Evolutionary conservation across 2,329 filamentous ascomycete genomes (phyloP).

Genomic region (Sporothrix protearum): DNA sequence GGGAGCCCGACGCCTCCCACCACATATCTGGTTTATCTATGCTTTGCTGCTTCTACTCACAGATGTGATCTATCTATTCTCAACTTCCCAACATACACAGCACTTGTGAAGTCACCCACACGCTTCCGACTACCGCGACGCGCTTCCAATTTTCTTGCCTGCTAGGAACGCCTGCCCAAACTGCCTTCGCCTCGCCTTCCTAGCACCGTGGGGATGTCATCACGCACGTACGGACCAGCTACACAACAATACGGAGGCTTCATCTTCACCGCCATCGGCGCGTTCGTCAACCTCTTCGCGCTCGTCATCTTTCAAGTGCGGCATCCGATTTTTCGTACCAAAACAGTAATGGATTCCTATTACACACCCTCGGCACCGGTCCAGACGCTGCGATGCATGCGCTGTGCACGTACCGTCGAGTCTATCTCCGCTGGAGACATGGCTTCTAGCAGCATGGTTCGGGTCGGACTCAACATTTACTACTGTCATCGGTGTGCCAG

Average conservation of each 20-base stretch:
- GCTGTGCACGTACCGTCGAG: conserved; percentile 58
- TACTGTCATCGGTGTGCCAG: conserved; percentile 63
- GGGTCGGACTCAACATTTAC: conserved; percentile 62
- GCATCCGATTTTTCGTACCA: conserved; percentile 37
- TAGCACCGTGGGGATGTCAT: conserved; percentile 32
- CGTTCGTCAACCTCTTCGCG: conserved; percentile 35
- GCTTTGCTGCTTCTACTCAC: background rate
- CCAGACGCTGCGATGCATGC: conserved; percentile 60
- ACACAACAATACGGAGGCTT: conserved; percentile 40
- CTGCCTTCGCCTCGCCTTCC: background rate
- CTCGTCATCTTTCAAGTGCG: conserved; percentile 38
- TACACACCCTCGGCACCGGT: conserved; percentile 50
- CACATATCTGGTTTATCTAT: background rate
- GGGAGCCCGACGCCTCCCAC: background rate
- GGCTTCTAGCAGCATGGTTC: conserved; percentile 58
- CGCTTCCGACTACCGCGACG: background rate
- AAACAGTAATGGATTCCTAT: conserved; percentile 51
- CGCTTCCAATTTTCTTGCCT: background rate
- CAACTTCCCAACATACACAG: background rate
- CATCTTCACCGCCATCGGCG: conserved; percentile 38
- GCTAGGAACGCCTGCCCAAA: background rate
- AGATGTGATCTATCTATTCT: background rate
- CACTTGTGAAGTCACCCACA: too few relatives aligned
- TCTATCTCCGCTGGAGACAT: conserved; percentile 59
- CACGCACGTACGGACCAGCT: conserved; percentile 35